A percentile compares a stretch with the other conserved stretches of the same genome.
Evolutionary conservation across 2,329 filamentous ascomycete genomes (phyloP).

Genomic region (Chaetothyriales sp.): DNA sequence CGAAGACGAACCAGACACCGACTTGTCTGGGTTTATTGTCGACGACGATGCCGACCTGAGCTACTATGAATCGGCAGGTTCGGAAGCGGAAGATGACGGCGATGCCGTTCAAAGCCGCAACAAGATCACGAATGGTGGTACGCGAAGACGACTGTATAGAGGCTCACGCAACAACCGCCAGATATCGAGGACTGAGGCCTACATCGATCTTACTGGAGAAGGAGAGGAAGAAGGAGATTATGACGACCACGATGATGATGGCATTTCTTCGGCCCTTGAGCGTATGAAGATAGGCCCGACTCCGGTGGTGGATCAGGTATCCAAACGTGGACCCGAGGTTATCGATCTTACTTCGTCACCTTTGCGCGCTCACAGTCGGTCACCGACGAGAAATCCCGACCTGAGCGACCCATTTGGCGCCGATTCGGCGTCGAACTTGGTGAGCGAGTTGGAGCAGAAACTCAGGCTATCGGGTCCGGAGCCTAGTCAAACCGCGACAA

Average conservation of each 20-base stretch:
- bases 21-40: slow-evolving; percentile 20
- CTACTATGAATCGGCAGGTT: slow-evolving; percentile 12
- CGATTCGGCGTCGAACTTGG: background rate
- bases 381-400: slow-evolving; percentile 4
- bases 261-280: background rate
- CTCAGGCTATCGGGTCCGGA: background rate
- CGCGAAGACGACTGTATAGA: slow-evolving; percentile 9
- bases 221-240: slow-evolving; percentile 5
- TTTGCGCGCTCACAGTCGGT: slow-evolving; percentile 3
- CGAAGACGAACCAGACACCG: slow-evolving; percentile 17
- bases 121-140: slow-evolving; percentile 3
- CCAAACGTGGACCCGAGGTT: background rate
- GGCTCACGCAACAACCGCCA: background rate
- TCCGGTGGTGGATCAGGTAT: background rate
- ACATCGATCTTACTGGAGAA: background rate
- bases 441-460: background rate
- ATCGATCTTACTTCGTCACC: background rate
- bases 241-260: background rate
- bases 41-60: slow-evolving; percentile 19
- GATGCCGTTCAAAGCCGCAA: slow-evolving; percentile 1
- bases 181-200: slow-evolving; percentile 3
- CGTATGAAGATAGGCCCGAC: background rate
- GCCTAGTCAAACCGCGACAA: background rate
- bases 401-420: background rate
- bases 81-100: slow-evolving; percentile 3